A percentile compares a stretch with the other conserved stretches of the same genome.
phyloP scores from a whole-genome alignment of 768 basidiomycete genomes.

The Amanita pallidorosea region DNA sequence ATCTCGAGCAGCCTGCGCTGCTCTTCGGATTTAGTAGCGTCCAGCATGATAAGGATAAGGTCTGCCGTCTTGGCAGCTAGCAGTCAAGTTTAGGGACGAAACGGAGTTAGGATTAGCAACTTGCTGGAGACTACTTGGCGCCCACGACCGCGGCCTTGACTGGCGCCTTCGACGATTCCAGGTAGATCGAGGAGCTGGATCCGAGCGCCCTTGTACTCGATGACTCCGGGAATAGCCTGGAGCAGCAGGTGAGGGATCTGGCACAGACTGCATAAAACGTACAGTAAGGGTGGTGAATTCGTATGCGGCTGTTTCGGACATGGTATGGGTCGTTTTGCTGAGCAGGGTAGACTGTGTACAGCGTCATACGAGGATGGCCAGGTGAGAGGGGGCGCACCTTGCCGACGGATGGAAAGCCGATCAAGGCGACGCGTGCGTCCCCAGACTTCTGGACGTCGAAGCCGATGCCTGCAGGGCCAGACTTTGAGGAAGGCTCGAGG shows the following conservation, averaged over 20 bases:
- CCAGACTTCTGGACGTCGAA: constrained; percentile 80
- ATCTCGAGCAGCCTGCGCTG: constrained; percentile 82
- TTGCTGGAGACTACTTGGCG: constrained; percentile 90
- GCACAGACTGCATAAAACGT: constrained; percentile 12
- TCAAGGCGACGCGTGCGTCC: constrained; percentile 85
- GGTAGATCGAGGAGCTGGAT: constrained; percentile 94
- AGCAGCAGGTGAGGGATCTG: neutral
- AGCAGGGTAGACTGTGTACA: constrained; percentile 71
- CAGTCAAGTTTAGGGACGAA: constrained; percentile 2
- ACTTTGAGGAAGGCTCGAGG: constrained; percentile 84
- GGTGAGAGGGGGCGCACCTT: constrained; percentile 33
- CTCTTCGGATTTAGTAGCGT: constrained; percentile 88
- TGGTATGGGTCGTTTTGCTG: constrained; percentile 86
- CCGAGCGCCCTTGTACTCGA: constrained; percentile 86
- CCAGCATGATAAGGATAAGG: constrained; percentile 86
- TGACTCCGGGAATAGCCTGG: constrained; percentile 92
- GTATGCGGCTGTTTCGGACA: constrained; percentile 82
- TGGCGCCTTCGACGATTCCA: constrained; percentile 91
- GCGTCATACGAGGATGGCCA: neutral
- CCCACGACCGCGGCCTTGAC: constrained; percentile 84
- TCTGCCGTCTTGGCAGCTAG: constrained; percentile 84
- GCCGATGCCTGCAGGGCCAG: constrained; percentile 68
- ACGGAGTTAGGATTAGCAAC: constrained; percentile 10
- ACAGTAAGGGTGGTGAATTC: constrained; percentile 92
- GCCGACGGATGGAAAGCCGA: constrained; percentile 95